phyloP scores from a whole-genome alignment of 78 protist species.

The Polysphondylium violaceum region DNA sequence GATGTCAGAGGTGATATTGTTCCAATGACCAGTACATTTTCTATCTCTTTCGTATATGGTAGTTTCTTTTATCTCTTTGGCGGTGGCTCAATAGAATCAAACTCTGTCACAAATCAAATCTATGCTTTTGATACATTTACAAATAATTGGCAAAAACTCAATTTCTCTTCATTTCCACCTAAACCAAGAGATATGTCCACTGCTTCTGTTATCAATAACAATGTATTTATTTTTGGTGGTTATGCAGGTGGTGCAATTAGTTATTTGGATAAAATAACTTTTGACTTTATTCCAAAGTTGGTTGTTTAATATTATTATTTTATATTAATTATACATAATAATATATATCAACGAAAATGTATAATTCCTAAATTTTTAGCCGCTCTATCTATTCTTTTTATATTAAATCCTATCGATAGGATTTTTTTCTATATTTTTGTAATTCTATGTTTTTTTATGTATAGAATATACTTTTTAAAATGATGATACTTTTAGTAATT shows the following conservation, averaged over 20 bases:
- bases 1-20: not conserved
- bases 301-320: too few species aligned
- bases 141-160: constrained; percentile 5
- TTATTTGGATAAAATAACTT: constrained; percentile 11
- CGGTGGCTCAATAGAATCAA: constrained; percentile 6
- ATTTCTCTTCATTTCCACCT: not conserved
- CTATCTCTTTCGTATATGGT: constrained; percentile 28
- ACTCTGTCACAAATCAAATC: constrained; percentile 17
- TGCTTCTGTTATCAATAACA: constrained; percentile 6
- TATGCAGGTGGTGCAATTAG: constrained; percentile 36
- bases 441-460: too few species aligned
- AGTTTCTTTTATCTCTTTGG: constrained; percentile 22
- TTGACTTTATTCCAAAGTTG: constrained; percentile 17
- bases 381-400: too few species aligned
- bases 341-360: too few species aligned
- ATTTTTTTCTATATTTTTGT: too few species aligned
- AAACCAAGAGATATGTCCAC: constrained; percentile 54
- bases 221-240: constrained; percentile 29
- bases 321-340: too few species aligned
- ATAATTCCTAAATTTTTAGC: too few species aligned
- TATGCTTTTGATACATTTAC: constrained; percentile 10
- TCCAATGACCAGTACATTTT: constrained; percentile 34
- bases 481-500: too few species aligned
- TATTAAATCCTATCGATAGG: too few species aligned
- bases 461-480: too few species aligned